Conservation (phyloP, 345 rosid species). For the Pugionium dolabratum region DNA sequence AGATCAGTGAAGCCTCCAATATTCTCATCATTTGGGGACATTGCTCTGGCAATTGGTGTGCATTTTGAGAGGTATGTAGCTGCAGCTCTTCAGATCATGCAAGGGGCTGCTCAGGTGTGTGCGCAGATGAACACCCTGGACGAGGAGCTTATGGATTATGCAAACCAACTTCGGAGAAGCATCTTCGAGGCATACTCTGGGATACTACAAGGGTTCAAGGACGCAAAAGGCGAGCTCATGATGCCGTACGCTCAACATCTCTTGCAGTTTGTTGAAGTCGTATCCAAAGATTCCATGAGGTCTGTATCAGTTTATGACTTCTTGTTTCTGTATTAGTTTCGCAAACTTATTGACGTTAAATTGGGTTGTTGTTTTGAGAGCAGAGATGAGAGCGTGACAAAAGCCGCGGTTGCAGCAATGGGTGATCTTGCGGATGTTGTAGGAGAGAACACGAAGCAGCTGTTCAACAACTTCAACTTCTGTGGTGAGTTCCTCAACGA, state of each 20-base stretch:
- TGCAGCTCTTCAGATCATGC: conserved; percentile 70
- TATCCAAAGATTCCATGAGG: conserved; percentile 73
- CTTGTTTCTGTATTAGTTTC: not conserved
- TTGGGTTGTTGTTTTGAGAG: conserved; percentile 3
- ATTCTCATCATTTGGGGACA: conserved; percentile 88
- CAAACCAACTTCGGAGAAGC: conserved; percentile 79
- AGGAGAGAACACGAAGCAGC: conserved; percentile 64
- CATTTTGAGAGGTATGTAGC: conserved; percentile 74
- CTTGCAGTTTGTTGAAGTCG: conserved; percentile 74
- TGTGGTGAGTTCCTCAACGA: conserved; percentile 62
- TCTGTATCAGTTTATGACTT: conserved; percentile 9
- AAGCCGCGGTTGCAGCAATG: conserved; percentile 88
- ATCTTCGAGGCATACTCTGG: conserved; percentile 95
- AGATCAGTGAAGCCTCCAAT: conserved; percentile 97
- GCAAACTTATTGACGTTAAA: not conserved
- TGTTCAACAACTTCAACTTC: conserved; percentile 65
- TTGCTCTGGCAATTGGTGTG: conserved; percentile 83
- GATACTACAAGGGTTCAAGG: conserved; percentile 91
- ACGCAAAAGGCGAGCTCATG: conserved; percentile 73
- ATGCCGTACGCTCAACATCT: conserved; percentile 81
- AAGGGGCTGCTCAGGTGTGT: conserved; percentile 78
- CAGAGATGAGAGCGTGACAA: conserved; percentile 88
- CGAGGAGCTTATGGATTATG: conserved; percentile 83
- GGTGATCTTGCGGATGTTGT: conserved; percentile 94
- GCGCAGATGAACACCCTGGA: conserved; percentile 65